Conservation (phyloP, 2,329 filamentous ascomycete species). For the Verticillium nonalfalfae region DNA sequence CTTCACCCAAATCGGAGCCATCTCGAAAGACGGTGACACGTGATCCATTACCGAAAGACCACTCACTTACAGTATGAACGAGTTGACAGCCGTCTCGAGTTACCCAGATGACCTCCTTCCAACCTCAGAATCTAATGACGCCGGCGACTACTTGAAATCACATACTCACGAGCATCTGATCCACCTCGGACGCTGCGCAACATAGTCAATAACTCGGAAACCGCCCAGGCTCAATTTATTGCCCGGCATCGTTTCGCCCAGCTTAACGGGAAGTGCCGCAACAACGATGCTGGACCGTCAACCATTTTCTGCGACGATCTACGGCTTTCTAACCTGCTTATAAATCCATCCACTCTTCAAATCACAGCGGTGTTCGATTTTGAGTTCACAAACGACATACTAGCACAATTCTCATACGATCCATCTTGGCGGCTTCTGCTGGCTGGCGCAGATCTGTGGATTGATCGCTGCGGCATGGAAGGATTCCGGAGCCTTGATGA, state of each 20-base stretch:
- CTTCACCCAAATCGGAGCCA: conserved; percentile 25
- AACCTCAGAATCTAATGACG: conserved; percentile 19
- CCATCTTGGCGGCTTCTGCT: conserved; percentile 32
- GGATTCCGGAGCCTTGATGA: conserved; percentile 8
- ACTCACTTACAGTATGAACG: conserved; percentile 34
- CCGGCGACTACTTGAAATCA: not conserved
- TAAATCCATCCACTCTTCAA: conserved; percentile 23
- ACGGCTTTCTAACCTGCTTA: conserved; percentile 29
- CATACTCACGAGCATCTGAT: conserved; percentile 15
- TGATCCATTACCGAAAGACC: conserved; percentile 25
- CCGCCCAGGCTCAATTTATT: conserved; percentile 21
- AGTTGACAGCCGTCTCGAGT: conserved; percentile 21
- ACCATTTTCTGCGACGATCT: conserved; percentile 31
- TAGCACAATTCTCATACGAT: conserved; percentile 28
- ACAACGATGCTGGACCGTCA: conserved; percentile 25
- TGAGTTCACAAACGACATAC: conserved; percentile 34
- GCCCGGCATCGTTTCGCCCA: conserved; percentile 23
- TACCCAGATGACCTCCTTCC: conserved; percentile 16
- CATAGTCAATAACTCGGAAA: conserved; percentile 17
- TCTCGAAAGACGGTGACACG: conserved; percentile 18
- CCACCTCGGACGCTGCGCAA: conserved; percentile 24
- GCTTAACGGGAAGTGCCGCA: conserved; percentile 21
- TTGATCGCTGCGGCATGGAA: conserved; percentile 13
- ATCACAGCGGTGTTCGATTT: conserved; percentile 31
- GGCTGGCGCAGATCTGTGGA: conserved; percentile 14